These are phyloP conservation scores for Pseudozyma pruni DNA, from an alignment of 1,284 basidiomycete species.

Conservation along the genomic window DNA sequence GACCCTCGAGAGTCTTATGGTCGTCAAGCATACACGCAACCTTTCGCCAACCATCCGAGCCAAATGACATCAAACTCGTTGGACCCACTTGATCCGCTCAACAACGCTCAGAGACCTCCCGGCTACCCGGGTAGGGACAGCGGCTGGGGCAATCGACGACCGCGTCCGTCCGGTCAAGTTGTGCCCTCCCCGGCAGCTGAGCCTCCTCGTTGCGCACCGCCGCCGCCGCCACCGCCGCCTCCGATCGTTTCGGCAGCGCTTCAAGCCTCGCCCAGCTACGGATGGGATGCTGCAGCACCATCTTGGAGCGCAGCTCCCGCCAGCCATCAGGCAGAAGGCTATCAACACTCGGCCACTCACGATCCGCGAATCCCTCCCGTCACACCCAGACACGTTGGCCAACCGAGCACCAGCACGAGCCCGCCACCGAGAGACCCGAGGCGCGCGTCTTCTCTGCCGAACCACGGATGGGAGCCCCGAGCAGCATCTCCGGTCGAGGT, in stretches of 20 bases:
- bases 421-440: neutral
- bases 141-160: conserved; percentile 5
- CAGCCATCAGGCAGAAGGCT: too few species aligned
- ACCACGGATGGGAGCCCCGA: conserved; percentile 10
- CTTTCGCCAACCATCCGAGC: neutral
- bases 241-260: too few species aligned
- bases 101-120: neutral
- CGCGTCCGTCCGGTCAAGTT: neutral
- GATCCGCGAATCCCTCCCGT: too few species aligned
- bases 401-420: neutral
- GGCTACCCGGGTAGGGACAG: conserved; percentile 5
- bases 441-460: neutral
- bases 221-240: too few species aligned
- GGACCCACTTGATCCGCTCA: neutral
- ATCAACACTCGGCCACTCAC: too few species aligned
- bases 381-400: too few species aligned
- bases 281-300: too few species aligned
- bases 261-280: too few species aligned
- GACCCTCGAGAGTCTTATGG: neutral
- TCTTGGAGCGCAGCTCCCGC: too few species aligned
- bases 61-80: neutral
- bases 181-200: neutral
- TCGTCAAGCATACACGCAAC: neutral
- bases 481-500: neutral
- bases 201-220: too few species aligned